Evolutionary conservation across 192 early-diverging fungal species (phyloP), one percentile per base, ranked within the genome.

Genomic region (Coemansia sp.): DNA sequence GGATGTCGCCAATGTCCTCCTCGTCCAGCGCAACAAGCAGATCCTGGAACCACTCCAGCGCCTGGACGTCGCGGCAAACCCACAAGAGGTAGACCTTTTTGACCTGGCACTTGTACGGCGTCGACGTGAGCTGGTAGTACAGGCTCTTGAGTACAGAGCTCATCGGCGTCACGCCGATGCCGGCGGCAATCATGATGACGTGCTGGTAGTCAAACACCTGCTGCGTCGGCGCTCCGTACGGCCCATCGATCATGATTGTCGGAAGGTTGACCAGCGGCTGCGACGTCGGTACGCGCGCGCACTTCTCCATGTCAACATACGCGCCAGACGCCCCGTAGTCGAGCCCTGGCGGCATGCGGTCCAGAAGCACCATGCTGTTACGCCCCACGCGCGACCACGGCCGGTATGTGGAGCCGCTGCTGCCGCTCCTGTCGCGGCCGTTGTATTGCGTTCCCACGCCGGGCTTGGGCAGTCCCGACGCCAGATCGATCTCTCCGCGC

Each of bases 121-220:
- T 59, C 44, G 66, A 30, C 9, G 72, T 71, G 21, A 78, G 63
- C 55, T 81, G 83, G 66, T 89, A 85, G 73, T 85, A 88, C 64
- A 92, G 77, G 69, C 87, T 86, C 68, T 88, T 87, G 23, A 92
- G 79, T 41, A 92, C 87, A 15, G 85, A 87, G 66, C 88, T 88
- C 81, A 90, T 90, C 6, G 91, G 91, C 4, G 91, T 92, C 3
- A 90, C 90, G 64, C 91, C 91, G 55, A 92, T 91, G 61, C 91
- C 91, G 35, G 85, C 88, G 10, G 84, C 90, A n/a, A 92, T 75
- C 35, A 91, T 71, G 16, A 92, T 65, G 0, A 86, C 79, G 67
- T 87, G 82, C 72, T 91, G 85, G 64, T 90, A 89, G 69, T 88
- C 80, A 75, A 90, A 91, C 59, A 91, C 86, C 76, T 92, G 89